Base-by-base conservation (phyloP, 2,329 filamentous ascomycete species). In the Aspergillus terreus region DNA sequence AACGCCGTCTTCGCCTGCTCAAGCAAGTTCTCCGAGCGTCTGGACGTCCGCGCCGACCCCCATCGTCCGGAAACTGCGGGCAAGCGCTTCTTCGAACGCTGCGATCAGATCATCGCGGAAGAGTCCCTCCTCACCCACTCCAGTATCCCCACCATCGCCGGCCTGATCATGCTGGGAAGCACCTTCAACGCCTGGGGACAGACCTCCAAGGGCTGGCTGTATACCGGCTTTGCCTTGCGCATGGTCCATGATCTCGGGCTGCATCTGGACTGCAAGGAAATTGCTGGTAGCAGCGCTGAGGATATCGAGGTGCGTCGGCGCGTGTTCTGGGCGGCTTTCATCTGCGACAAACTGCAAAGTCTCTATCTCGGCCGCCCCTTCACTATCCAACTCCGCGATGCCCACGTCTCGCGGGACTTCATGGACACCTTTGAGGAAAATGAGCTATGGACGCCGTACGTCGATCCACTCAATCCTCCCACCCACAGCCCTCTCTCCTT, bases 281-380 rank as follows among this genome's bases (percentile, higher is more conserved):
- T 41, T 9, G 43, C 33, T 21, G 38, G 40, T 2, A 19, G 19
- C 32, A 54, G 51, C 23, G 47, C 58, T 0, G 64, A 66, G 49
- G 57, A 66, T n/a, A 54, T 61, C 19, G 62, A 66, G 47, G 63
- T 64, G 30, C 60, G 62, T 6, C 53, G 59, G 9, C 61, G 68
- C 1, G 58, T 71, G 0, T 70, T 70, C 46, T 68, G 65, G 66
- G 63, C 42, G 58, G 63, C 64, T 11, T 68, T 66, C 43, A 61
- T 68, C 11, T 66, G 58, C 32, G 80, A 81, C 54, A 82, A 82
- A 56, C 71, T 81, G 7, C 79, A 82, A 54, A 77, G 73, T 36
- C 60, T 83, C 0, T 82, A 82, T 46, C 75, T 80, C 54, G 80
- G 79, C 0, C 72, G 78, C 1, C 80, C 78, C 0, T 73, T 73